Evolutionary conservation across 805 yeast genomes (phyloP).

Genomic region (Hanseniaspora occidentalis): DNA sequence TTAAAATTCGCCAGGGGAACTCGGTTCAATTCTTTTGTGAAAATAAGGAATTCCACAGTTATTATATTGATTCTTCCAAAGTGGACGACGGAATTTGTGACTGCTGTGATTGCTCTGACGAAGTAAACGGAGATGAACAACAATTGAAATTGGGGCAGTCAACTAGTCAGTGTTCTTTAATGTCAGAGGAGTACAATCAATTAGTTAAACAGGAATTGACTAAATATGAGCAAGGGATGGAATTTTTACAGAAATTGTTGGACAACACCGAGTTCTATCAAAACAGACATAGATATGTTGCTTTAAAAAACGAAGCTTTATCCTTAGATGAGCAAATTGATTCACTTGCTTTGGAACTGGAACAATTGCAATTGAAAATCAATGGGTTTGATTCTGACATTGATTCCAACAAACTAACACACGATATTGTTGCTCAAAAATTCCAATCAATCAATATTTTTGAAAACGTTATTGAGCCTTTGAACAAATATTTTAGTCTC

Average conservation of each 20-base stretch:
- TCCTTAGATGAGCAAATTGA: not conserved
- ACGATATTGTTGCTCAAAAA: not conserved
- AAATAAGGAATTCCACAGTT: slow-evolving; percentile 58
- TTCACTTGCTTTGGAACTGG: not conserved
- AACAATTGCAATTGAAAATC: not conserved
- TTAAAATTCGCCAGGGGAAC: slow-evolving; percentile 9
- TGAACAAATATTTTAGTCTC: not conserved
- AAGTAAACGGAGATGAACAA: slow-evolving; percentile 25
- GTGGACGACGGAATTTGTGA: slow-evolving; percentile 92
- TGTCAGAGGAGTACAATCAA: slow-evolving; percentile 17
- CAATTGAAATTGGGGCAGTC: no score
- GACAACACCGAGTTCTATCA: not conserved
- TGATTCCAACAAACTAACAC: not conserved
- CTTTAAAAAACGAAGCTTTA: not conserved
- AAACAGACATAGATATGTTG: not conserved
- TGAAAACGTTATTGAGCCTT: not conserved
- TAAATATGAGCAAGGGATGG: slow-evolving; percentile 39
- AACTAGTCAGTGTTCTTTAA: slow-evolving; percentile 15
- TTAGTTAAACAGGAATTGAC: slow-evolving; percentile 36
- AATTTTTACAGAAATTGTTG: slow-evolving; percentile 22
- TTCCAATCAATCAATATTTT: not conserved
- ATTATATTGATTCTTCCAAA: slow-evolving; percentile 48
- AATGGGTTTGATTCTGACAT: not conserved
- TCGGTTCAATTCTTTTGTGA: slow-evolving; percentile 53
- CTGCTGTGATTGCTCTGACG: slow-evolving; percentile 96